Base-by-base conservation (phyloP, 1,284 basidiomycete species). In the Xanthoconium separans region DNA sequence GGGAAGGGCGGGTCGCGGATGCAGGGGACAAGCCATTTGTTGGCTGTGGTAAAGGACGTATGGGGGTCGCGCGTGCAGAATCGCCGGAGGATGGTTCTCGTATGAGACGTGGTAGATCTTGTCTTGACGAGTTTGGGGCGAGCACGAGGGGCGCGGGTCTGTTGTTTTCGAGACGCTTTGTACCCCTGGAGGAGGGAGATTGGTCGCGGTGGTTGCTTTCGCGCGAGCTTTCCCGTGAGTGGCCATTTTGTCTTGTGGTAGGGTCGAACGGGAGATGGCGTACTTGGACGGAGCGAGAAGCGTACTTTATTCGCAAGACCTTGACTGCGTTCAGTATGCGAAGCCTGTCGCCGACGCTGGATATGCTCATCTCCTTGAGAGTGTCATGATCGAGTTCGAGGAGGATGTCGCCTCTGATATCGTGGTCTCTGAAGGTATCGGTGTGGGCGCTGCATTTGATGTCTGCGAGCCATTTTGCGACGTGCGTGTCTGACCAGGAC, bases 281-380 rank as follows among this genome's bases (percentile, higher is more conserved):
- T 20, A 37, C 1, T 27, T 24, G 55, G 42, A 60, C 55, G 44
- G 61, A 65, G 4, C 68, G 70, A 41, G 69, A 47, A 4, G 77
- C 76, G 59, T 82, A 84, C 60, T 64, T 73, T 56, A 84, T 81
- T 33, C 93, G 78, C 7, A 98, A 77, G 10, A 77, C 72, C 66
- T 93, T 94, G 58, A 98, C 89, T 1, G 85, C 95, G 53, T 85
- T 89, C 16, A 92, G 66, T 49, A 98, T 88, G 65, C 92, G 83
- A 16, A 97, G 84, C 48, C 93, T 76, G 69, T 98, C 95, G 6
- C 95, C 95, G 41, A 98, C 87, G 70, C 89, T 93, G 44, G 77
- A 67, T 30, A 98, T 83, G 30, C 90, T 90, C 82, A 97, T 91
- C 73, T 97, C 95, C 69, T 88, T 92, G 44, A 98, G 73, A 3